Conservation (phyloP, 1,284 basidiomycete genomes). For the Ceratobasidium sp. region DNA sequence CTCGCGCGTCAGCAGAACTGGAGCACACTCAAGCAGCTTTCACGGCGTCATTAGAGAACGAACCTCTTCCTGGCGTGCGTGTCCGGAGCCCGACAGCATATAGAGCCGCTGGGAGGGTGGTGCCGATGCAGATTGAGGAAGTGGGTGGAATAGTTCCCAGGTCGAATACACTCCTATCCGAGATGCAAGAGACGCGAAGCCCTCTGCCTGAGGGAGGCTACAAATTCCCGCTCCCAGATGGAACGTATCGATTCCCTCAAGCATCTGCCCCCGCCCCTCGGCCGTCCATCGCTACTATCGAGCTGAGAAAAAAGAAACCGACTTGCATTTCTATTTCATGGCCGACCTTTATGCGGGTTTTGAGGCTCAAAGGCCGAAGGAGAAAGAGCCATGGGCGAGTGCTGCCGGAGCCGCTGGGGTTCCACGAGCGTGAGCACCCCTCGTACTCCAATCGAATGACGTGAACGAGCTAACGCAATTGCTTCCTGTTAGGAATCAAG, state of each 20-base stretch:
- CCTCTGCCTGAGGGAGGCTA: constrained; percentile 19
- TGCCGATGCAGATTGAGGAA: constrained; percentile 35
- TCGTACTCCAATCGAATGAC: not conserved
- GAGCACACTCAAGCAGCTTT: constrained; percentile 34
- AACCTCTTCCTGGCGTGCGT: constrained; percentile 28
- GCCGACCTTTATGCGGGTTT: constrained; percentile 3
- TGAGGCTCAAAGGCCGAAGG: constrained; percentile 11
- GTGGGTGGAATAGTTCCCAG: no score
- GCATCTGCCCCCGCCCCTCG: not conserved
- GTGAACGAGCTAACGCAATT: not conserved
- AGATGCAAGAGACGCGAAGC: not conserved
- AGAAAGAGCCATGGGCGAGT: not conserved
- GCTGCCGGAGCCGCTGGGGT: constrained; percentile 37
- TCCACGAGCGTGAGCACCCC: constrained; percentile 36
- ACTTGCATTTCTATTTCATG: constrained; percentile 20
- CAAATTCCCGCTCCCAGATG: constrained; percentile 21
- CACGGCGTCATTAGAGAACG: constrained; percentile 28
- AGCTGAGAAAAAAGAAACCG: not conserved
- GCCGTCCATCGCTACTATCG: not conserved
- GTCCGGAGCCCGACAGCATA: constrained; percentile 32
- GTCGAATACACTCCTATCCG: not conserved
- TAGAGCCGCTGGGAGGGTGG: constrained; percentile 9
- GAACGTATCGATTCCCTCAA: constrained; percentile 9
- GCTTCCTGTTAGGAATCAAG: constrained; percentile 17
- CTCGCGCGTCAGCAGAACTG: constrained; percentile 37